These are phyloP conservation scores for Sphaerobolus stellatus DNA, from an alignment of 1,284 basidiomycete genomes.

Conservation along the genomic window DNA sequence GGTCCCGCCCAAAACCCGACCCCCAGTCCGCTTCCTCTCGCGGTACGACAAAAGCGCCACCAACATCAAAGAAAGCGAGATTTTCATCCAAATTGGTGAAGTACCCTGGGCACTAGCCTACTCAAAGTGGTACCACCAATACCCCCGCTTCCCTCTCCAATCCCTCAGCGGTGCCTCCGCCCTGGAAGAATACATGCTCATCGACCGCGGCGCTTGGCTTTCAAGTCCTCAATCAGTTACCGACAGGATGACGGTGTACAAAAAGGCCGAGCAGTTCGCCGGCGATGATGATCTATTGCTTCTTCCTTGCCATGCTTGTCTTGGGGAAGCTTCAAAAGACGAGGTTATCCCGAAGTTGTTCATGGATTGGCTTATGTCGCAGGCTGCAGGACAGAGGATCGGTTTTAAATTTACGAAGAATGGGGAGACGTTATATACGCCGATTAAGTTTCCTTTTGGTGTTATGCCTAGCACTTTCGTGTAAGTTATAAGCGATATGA, in stretches of 20 bases:
- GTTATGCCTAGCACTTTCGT: too few species aligned
- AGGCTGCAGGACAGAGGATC: conserved; percentile 41
- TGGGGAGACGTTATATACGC: conserved; percentile 23
- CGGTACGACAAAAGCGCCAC: conserved; percentile 56
- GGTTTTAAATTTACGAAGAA: conserved; percentile 36
- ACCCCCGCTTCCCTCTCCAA: conserved; percentile 46
- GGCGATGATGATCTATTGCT: conserved; percentile 36
- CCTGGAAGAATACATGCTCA: conserved; percentile 49
- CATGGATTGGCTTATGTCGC: conserved; percentile 40
- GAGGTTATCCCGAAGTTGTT: conserved; percentile 35
- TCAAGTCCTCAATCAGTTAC: conserved; percentile 36
- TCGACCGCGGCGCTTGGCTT: conserved; percentile 43
- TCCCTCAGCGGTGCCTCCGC: conserved; percentile 44
- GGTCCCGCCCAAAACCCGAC: conserved; percentile 23
- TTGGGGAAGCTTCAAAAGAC: conserved; percentile 26
- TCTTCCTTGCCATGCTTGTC: conserved; percentile 44
- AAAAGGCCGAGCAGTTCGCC: conserved; percentile 27
- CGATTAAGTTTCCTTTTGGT: too few species aligned
- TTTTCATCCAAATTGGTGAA: conserved; percentile 50
- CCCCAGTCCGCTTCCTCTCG: conserved; percentile 48
- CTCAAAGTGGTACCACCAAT: conserved; percentile 57
- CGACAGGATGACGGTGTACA: conserved; percentile 34
- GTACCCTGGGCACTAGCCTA: conserved; percentile 51
- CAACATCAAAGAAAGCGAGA: conserved; percentile 51
- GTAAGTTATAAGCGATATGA: too few species aligned